Evolutionary conservation across 306 rosid species (phyloP), one percentile per base, ranked within the genome.

Genomic region (Spatholobus suberectus): DNA sequence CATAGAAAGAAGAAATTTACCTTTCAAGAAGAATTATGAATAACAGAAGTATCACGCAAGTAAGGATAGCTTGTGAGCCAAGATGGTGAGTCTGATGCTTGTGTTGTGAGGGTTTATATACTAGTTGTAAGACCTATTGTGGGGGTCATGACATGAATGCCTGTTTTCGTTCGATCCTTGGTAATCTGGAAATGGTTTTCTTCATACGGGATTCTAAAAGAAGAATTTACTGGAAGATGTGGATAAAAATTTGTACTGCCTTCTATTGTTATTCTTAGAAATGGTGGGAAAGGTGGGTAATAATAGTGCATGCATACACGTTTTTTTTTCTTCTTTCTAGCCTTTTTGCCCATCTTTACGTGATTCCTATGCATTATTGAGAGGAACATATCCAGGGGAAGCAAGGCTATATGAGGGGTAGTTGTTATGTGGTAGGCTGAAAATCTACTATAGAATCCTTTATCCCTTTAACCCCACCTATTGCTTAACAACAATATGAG

Each of bases 361-460:
- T 79, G 95, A 93, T 93, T 93, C 98, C 88, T 76, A 81, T 91
- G 94, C 90, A 93, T 90, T 93, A 93, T 93, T 91, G 94, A 79
- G 84, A 84, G 91, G 90, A 90, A 84, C 87, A 70, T 89, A 85
- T 87, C 90, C 87, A 74, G 14, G 72, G 85, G 44, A 78, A 37
- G 79, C 9, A 29, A 90, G 92, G 94, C 85, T 75, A 37, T 86
- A 92, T 90, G 85, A 90, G 97, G 94, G 94, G 97, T 41, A 83
- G 97, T 74, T 85, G 21, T 40, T 90, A 92, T 79, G 87, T 90
- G 93, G 69, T 90, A 86, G 83, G 70, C 32, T 78, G 86, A 18
- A 82, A 74, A 74, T 82, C 74, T 85, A 63, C 77, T 67, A 82
- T 54, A 46, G 94, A 90, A 85, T 90, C 88, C 74, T 67, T 34